Conservation (phyloP, 2,329 filamentous ascomycete genomes). For the Venturiaceae sp. region DNA sequence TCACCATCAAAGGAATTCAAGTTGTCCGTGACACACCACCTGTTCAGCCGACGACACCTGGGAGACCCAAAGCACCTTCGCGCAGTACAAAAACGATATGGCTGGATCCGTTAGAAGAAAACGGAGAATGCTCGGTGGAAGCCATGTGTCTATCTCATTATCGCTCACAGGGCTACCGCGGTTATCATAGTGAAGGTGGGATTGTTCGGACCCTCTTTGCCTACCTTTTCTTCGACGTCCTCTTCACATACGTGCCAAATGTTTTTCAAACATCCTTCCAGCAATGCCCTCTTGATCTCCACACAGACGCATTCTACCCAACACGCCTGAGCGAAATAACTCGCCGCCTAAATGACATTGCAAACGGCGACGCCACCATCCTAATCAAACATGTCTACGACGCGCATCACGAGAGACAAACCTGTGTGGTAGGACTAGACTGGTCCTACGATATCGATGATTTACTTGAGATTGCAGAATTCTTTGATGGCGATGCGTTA, state of each 20-base stretch:
- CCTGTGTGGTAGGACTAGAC: slow-evolving; percentile 83
- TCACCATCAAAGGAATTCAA: slow-evolving; percentile 67
- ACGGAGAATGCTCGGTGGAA: slow-evolving; percentile 77
- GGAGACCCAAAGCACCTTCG: slow-evolving; percentile 15
- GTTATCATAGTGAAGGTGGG: slow-evolving; percentile 86
- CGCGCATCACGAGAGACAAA: slow-evolving; percentile 57
- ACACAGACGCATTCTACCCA: slow-evolving; percentile 87
- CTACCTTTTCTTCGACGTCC: slow-evolving; percentile 88
- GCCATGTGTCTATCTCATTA: slow-evolving; percentile 89
- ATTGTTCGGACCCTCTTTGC: slow-evolving; percentile 74
- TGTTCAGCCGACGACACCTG: slow-evolving; percentile 12
- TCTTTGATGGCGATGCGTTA: slow-evolving; percentile 72
- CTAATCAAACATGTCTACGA: slow-evolving; percentile 62
- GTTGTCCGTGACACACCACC: slow-evolving; percentile 49
- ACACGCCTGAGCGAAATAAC: slow-evolving; percentile 85
- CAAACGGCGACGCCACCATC: slow-evolving; percentile 63
- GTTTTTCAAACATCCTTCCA: slow-evolving; percentile 96
- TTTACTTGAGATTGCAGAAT: slow-evolving; percentile 65
- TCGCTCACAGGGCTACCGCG: slow-evolving; percentile 77
- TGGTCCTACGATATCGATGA: slow-evolving; percentile 81
- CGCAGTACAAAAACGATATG: slow-evolving; percentile 54
- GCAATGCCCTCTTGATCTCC: slow-evolving; percentile 83
- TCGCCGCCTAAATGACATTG: slow-evolving; percentile 72
- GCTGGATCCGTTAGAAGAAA: slow-evolving; percentile 65
- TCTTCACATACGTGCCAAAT: slow-evolving; percentile 90